Conservation (phyloP, 2,329 filamentous ascomycete genomes). For the Aspergillus carbonarius region DNA sequence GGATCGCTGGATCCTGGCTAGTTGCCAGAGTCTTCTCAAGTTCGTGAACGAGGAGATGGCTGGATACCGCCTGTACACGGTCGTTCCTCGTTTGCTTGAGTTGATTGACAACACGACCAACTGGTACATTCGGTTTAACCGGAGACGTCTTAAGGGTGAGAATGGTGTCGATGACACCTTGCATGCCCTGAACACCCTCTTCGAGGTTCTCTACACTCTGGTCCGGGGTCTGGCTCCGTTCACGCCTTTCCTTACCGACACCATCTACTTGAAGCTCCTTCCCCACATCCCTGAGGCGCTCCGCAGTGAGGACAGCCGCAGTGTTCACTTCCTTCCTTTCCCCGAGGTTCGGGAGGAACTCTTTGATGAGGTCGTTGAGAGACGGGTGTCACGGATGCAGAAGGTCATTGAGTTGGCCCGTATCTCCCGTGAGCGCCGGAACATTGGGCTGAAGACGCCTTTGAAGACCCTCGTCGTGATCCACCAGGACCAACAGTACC, state of each 20-base stretch:
- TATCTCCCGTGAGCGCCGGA: constrained; percentile 79
- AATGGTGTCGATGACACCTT: constrained; percentile 80
- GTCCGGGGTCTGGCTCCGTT: constrained; percentile 88
- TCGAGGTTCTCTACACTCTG: constrained; percentile 88
- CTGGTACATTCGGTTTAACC: constrained; percentile 97
- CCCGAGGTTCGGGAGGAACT: constrained; percentile 85
- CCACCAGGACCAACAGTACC: constrained; percentile 76
- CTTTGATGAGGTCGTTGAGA: constrained; percentile 82
- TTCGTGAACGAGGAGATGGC: constrained; percentile 92
- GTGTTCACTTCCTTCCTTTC: constrained; percentile 89
- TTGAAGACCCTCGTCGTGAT: constrained; percentile 87
- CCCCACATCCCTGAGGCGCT: constrained; percentile 75
- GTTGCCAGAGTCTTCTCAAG: constrained; percentile 83
- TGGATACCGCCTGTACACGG: constrained; percentile 81
- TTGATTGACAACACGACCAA: constrained; percentile 97
- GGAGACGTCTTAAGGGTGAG: constrained; percentile 86
- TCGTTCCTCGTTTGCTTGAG: constrained; percentile 77
- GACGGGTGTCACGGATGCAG: constrained; percentile 88
- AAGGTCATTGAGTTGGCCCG: constrained; percentile 89
- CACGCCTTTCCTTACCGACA: constrained; percentile 92
- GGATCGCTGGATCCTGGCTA: constrained; percentile 93
- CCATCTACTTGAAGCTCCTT: constrained; percentile 82
- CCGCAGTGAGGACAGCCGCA: constrained; percentile 70
- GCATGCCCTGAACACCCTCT: constrained; percentile 89
- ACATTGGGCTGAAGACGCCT: constrained; percentile 85